Percentiles rank a stretch among this genome's conserved stretches.
phyloP scores from a whole-genome alignment of 306 rosid species.

The Casuarina equisetifolia region DNA sequence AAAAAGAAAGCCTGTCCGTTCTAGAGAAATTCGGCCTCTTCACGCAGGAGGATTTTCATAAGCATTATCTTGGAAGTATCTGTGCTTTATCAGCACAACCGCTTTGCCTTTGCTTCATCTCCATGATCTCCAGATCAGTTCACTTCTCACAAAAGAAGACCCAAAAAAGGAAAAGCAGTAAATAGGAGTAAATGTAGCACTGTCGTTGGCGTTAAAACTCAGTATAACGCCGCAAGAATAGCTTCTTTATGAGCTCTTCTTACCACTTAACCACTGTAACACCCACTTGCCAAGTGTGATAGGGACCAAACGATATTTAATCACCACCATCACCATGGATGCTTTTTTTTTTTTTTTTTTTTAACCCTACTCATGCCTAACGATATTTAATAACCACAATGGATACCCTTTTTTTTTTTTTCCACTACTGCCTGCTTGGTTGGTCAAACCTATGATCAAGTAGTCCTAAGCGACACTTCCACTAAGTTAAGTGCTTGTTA shows the following conservation, averaged over 20 bases:
- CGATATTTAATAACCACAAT: too few species aligned
- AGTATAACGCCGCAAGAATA: not conserved
- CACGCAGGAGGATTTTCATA: not conserved
- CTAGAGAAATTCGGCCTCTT: not conserved
- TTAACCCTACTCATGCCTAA: too few species aligned
- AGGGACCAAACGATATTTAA: too few species aligned
- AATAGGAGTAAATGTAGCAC: constrained; percentile 14
- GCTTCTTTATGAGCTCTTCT: not conserved
- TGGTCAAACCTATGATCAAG: too few species aligned
- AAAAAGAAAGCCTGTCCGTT: not conserved
- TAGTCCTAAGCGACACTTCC: too few species aligned
- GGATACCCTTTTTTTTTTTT: too few species aligned
- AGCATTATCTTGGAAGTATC: not conserved
- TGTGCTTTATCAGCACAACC: not conserved
- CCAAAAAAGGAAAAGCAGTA: not conserved
- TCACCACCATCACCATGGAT: too few species aligned
- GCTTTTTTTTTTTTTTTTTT: too few species aligned
- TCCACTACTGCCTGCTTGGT: too few species aligned
- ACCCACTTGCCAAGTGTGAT: not conserved
- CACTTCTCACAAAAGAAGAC: not conserved
- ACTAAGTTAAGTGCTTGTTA: too few species aligned
- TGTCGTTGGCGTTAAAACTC: constrained; percentile 20
- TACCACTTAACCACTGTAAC: not conserved
- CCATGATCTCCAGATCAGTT: not conserved
- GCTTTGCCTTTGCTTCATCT: not conserved